Conservation (phyloP, 1,284 basidiomycete species). For the Tylopilus sp. region DNA sequence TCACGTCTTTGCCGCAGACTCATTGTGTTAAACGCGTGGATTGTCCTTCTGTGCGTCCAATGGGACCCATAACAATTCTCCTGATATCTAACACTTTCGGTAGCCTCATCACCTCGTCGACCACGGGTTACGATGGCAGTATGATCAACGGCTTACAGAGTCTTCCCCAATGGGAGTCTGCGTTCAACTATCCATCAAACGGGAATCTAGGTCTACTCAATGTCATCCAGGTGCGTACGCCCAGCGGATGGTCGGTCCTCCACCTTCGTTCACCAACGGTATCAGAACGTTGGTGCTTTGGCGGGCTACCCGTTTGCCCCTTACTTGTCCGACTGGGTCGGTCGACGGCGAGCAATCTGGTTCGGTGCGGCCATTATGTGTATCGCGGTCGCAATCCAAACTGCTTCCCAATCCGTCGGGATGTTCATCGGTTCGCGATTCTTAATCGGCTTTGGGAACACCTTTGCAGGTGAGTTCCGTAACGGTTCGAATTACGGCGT, state of each 20-base stretch:
- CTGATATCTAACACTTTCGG: neutral
- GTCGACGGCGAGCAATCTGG: conserved; percentile 60
- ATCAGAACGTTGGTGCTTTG: conserved; percentile 62
- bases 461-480: conserved; percentile 53
- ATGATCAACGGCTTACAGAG: conserved; percentile 78
- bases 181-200: conserved; percentile 54
- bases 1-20: conserved; percentile 39
- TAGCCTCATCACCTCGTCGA: conserved; percentile 71
- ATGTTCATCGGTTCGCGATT: conserved; percentile 83
- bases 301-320: conserved; percentile 69
- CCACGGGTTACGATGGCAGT: conserved; percentile 73
- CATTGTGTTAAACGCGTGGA: conserved; percentile 65
- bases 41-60: conserved; percentile 54
- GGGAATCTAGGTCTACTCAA: conserved; percentile 67
- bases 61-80: neutral
- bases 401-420: conserved; percentile 66
- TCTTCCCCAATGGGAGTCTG: conserved; percentile 55
- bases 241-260: conserved; percentile 1
- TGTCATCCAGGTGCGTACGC: conserved; percentile 60
- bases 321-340: conserved; percentile 65
- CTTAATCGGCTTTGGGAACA: conserved; percentile 77
- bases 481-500: neutral
- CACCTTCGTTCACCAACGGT: neutral
- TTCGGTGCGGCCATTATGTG: conserved; percentile 64
- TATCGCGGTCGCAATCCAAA: conserved; percentile 62